phyloP scores from a whole-genome alignment of 257 asterid species.

The Eustoma russellianum region DNA sequence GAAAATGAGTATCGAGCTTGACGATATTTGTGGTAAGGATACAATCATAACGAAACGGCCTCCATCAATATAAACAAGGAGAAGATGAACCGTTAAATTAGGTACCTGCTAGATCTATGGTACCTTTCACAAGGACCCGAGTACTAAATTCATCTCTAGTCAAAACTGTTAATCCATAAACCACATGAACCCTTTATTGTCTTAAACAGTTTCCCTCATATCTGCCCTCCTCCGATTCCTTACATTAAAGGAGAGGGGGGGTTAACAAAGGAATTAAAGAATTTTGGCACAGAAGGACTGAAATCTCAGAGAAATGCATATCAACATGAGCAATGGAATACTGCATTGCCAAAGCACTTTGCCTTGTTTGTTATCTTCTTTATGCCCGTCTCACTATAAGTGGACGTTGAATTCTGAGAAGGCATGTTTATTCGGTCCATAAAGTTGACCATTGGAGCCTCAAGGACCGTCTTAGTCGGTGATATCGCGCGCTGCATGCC shows the following conservation, averaged over 20 bases:
- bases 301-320: not conserved
- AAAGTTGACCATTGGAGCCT: slow-evolving; percentile 37
- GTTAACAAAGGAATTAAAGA: not conserved
- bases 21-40: too few relatives aligned
- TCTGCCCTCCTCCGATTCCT: not conserved
- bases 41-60: too few relatives aligned
- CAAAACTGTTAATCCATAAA: too few relatives aligned
- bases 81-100: too few relatives aligned
- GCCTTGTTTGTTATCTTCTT: slow-evolving; percentile 46
- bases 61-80: too few relatives aligned
- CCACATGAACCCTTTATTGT: too few relatives aligned
- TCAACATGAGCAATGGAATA: slow-evolving; percentile 70
- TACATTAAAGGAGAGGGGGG: slow-evolving; percentile 8
- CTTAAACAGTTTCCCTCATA: too few relatives aligned
- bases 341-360: slow-evolving; percentile 53
- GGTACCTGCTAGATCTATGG: too few relatives aligned
- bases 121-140: too few relatives aligned
- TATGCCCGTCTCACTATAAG: slow-evolving; percentile 37
- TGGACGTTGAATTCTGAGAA: slow-evolving; percentile 12
- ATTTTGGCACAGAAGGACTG: not conserved
- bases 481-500: slow-evolving; percentile 90
- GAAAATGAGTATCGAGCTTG: too few relatives aligned
- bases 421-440: slow-evolving; percentile 50
- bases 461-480: slow-evolving; percentile 32
- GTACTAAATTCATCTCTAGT: too few relatives aligned